Base-by-base conservation (phyloP, 345 rosid genomes). In the Noccaea bulbosa region DNA sequence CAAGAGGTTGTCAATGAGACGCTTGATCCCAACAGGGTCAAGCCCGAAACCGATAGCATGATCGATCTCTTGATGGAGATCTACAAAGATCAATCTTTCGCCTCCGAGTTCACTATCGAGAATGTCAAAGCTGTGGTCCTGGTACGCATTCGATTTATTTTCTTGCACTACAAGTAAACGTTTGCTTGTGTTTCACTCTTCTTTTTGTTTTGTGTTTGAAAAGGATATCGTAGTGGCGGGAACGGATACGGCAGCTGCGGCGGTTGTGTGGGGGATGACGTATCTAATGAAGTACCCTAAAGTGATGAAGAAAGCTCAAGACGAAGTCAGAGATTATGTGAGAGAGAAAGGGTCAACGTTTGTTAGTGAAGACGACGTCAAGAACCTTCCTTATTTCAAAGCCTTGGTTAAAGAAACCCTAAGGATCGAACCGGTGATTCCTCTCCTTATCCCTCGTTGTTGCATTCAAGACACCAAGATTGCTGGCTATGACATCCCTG, bases 181-280 rank as follows among this genome's bases (percentile, higher is more conserved):
- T 43, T 61, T 59, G 10, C 67, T 15, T 49, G 33, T 48, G 34
- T 22, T 11, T 35, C 40, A 53, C 14, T 27, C 15, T 41, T 44
- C 7, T 5, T 35, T 69, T 30, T 54, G 39, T 20, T 55, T 52
- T 50, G 17, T 40, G 58, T 27, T 63, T 57, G 2, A 9, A 56
- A 49, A 75, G 82, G 49, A 79, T 20, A 69, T 75, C 3, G 59
- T 79, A 0, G 14, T 65, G 4, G 79, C 66, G 0, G 82, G 79
- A 59, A 74, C 76, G 1, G 81, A 74, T 10, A 70, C 79, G 1
- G 67, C 76, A 1, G 73, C 79, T 9, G 81, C 79, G 0, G 71
- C 75, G 9, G 76, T 70, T 58, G 71, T 79, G 0, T 79, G 82
- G 82, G 76, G 68, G 4, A 70, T 79, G 82, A 70, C 73, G 0